phyloP scores from a whole-genome alignment of 495 filamentous ascomycete genomes.

The Bacidia gigantensis region DNA sequence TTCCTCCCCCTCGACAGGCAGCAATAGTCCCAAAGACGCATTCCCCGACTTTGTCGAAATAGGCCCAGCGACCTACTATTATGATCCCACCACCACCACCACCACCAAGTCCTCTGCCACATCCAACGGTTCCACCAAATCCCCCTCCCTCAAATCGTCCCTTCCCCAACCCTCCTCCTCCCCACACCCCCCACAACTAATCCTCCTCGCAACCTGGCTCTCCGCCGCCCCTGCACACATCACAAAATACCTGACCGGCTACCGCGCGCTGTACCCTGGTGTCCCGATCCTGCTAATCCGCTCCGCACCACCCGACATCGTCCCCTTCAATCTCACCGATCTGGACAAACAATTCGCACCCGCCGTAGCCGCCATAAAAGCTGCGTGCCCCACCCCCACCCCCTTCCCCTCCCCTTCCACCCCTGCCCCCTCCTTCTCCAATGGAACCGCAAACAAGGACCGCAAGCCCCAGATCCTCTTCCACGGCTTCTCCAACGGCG shows the following conservation, averaged over 20 bases:
- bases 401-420: neutral
- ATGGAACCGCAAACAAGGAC: conserved; percentile 1
- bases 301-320: conserved; percentile 27
- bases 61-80: neutral
- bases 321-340: conserved; percentile 18
- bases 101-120: neutral
- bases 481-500: conserved; percentile 20
- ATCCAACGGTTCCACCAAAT: neutral
- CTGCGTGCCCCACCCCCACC: conserved; percentile 6
- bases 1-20: too few species aligned
- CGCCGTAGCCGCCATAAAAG: conserved; percentile 25
- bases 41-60: neutral
- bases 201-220: conserved; percentile 34
- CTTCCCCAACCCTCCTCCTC: conserved; percentile 18
- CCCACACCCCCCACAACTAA: conserved; percentile 21
- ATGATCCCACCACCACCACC: neutral
- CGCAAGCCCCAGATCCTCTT: conserved; percentile 14
- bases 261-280: conserved; percentile 28
- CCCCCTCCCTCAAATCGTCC: neutral
- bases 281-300: conserved; percentile 24
- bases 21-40: too few species aligned
- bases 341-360: conserved; percentile 24
- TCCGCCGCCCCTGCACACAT: conserved; percentile 27
- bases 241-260: conserved; percentile 30
- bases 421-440: neutral